These are phyloP conservation scores for Fagus crenata DNA, from an alignment of 306 rosid genomes.

Conservation along the genomic window DNA sequence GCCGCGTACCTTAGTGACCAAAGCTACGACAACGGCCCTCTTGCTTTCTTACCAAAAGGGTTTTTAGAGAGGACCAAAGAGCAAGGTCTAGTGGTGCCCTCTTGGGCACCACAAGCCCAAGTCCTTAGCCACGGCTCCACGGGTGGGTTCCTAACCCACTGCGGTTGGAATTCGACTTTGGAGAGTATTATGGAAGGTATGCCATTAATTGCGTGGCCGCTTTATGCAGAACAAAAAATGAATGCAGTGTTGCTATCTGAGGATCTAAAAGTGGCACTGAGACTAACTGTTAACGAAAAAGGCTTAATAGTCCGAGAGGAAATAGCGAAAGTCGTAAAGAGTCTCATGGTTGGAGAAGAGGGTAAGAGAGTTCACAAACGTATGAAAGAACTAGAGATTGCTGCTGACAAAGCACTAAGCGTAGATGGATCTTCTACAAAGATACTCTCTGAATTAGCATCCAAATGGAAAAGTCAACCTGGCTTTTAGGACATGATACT, in stretches of 20 bases:
- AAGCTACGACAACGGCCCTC: slow-evolving; percentile 14
- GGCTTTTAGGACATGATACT: neutral
- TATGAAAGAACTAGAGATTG: slow-evolving; percentile 27
- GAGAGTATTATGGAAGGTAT: slow-evolving; percentile 41
- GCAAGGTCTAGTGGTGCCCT: slow-evolving; percentile 23
- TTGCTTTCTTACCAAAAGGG: slow-evolving; percentile 32
- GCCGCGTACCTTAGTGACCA: slow-evolving; percentile 28
- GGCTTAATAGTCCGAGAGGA: slow-evolving; percentile 39
- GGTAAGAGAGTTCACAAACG: slow-evolving; percentile 26
- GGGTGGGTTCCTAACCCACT: slow-evolving; percentile 37
- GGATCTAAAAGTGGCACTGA: slow-evolving; percentile 36
- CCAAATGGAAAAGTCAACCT: slow-evolving; percentile 24
- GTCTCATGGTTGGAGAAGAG: slow-evolving; percentile 37
- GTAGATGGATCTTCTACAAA: slow-evolving; percentile 42
- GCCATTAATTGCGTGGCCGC: slow-evolving; percentile 43
- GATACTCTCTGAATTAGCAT: slow-evolving; percentile 34
- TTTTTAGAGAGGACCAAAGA: slow-evolving; percentile 36
- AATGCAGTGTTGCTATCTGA: slow-evolving; percentile 33
- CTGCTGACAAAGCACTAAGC: slow-evolving; percentile 30
- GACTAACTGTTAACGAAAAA: slow-evolving; percentile 12
- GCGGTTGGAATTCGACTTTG: slow-evolving; percentile 47
- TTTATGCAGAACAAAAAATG: slow-evolving; percentile 44
- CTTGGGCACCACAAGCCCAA: slow-evolving; percentile 45
- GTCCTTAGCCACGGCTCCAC: slow-evolving; percentile 31
- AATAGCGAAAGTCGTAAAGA: slow-evolving; percentile 21